Evolutionary conservation across 2,329 filamentous ascomycete species (phyloP), one percentile per base, ranked within the genome.

Genomic region (Nigrospora osmanthi): DNA sequence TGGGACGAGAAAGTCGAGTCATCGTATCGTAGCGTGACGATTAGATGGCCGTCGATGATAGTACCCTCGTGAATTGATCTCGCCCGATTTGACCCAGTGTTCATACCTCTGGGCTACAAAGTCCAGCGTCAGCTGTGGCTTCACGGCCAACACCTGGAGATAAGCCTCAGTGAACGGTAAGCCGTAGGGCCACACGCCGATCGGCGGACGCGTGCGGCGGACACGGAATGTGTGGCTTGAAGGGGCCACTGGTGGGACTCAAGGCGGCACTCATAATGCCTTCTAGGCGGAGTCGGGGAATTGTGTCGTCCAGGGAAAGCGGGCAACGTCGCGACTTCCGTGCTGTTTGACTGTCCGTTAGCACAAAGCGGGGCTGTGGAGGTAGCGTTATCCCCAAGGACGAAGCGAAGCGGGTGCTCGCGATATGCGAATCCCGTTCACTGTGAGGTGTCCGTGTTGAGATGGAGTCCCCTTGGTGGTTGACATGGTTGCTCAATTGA

Each of bases 151-250:
- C 1, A 23, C 16, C 36, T 38, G n/a, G 6, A 11, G 17, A 12
- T 38, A 16, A 9, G 36, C 3, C 23, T 19, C 36, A 2, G 16
- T 16, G 16, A 6, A 16, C 2, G 11, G 16, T 3, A 11, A n/a
- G 15, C 12, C 36, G 16, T 16, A 13, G 12, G 4, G 6, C 6
- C 16, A n/a, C 4, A 23, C 19, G 2, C 11, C 36, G 2, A 38
- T 16, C n/a, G 36, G 36, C 17, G 17, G 16, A 5, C 36, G 36
- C 10, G 23, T 3, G 12, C 45, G 43, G 13, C 50, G 50, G 35
- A 52, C 23, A 16, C 44, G 47, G 40, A 51, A 52, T 40, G 35
- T 51, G 32, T 52, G 48, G 4, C 36, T 15, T 5, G 1, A 38
- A 23, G 6, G 36, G n/a, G 11, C 12, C 28, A 4, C 14, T 10